Base-by-base conservation (phyloP, 1,139 yeast species). In the Blastobotrys arbuscula region DNA sequence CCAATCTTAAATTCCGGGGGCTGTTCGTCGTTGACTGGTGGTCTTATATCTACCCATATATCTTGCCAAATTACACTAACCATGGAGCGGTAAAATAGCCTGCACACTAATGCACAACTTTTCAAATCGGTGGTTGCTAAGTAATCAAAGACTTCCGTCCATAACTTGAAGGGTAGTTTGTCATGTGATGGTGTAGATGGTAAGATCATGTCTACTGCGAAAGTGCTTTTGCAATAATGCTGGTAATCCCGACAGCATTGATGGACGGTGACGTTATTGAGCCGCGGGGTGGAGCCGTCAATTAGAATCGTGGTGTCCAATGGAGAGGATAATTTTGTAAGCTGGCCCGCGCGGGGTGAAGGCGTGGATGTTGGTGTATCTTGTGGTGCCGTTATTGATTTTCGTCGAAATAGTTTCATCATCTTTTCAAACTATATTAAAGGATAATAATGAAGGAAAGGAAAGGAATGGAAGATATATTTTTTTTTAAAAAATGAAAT, bases 21-120 rank as follows among this genome's bases (percentile, higher is more conserved):
- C 10, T 24, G 28, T 28, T 28, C 31, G 26, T 20, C 15, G 31
- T 21, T 31, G 8, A 24, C 3, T 24, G 8, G 7, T 15, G 16
- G 31, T 5, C 18, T 39, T 6, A 40, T n/a, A 21, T 40, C 44
- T 4, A 40, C 15, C 44, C 44, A 40, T 10, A 40, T 21, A 16
- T 15, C 20, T 15, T 5, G 2, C 44, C 44, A 40, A 5, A 40
- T 8, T 4, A 28, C 6, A 10, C 9, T 15, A 8, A 18, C 24
- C 19, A 15, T 35, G 13, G 16, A 21, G 13, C 21, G 18, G 36
- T 40, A 40, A 15, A 40, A 28, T 2, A 28, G 6, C 9, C 44
- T 34, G 24, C 36, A 19, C 3, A 16, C 36, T 24, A 40, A 35
- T 13, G 18, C 28, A 15, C 20, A 19, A 19, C 10, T 28, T 28